Base-by-base conservation (phyloP, 495 filamentous ascomycete genomes). In the Hypoxylon crocopeplum region DNA sequence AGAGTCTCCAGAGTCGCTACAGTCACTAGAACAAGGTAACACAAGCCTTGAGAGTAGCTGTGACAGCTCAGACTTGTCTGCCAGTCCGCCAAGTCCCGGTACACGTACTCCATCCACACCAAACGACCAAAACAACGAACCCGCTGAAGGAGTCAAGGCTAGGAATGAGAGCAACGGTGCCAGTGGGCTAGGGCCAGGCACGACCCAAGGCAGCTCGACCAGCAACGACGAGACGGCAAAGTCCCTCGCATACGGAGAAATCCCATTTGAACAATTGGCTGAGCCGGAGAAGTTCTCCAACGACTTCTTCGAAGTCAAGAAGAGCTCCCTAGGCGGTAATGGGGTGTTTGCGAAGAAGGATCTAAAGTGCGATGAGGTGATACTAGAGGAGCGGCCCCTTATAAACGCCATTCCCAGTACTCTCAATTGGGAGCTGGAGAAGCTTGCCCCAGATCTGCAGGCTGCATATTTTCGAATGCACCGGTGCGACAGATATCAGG, bases 261-360 rank as follows among this genome's bases (percentile, higher is more conserved):
- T 64, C 38, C 48, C 60, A 3, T 13, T 45, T 2, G 24, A 54
- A 17, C 21, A 59, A 12, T 44, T 59, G 2, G 38, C 15, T 0
- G 17, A 29, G 8, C 44, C 61, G 0, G 61, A 64, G 54, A 40
- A 25, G 0, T 64, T 48, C 20, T 20, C 30, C 11, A 64, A 64
- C 22, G 30, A 62, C 0, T 61, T 54, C 19, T 61, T 74, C 30
- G 37, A 67, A 10, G 46, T 76, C 6, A 54, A 45, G 17, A 48
- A 54, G 7, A 73, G 70, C 8, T 19, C 3, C 0, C 38, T 60
- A 0, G 70, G 72, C 10, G 73, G 73, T 0, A 32, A 66, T 10
- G 73, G 73, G 2, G 66, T 52, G 2, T 75, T 76, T 29, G 69
- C 73, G 1, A 54, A 48, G 0, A 42, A 42, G 1, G 60, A 69